Base-by-base conservation (phyloP, 2,329 filamentous ascomycete species). In the Shiraia bambusicola region DNA sequence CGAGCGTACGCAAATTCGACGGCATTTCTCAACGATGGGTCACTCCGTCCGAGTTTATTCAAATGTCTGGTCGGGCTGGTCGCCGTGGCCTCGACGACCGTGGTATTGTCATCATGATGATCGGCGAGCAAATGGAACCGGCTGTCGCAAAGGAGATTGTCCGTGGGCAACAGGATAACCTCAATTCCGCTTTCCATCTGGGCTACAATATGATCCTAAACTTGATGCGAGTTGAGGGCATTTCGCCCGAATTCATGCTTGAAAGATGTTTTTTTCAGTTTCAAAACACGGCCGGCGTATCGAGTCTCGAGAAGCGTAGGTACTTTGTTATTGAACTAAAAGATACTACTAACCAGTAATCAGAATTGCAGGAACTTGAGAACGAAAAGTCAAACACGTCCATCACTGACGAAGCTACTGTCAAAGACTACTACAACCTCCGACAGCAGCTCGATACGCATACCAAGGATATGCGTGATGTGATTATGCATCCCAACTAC, bases 151-250 rank as follows among this genome's bases (percentile, higher is more conserved):
- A 95, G 71, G 85, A 88, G 51, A 96, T 98, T 57, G 93, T 98
- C 10, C 89, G 93, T 38, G 93, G 93, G 54, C 87, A 96, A 63
- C 93, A 98, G 69, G 94, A 98, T 69, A 90, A 91, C 55, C 83
- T 98, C 22, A 97, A 97, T 71, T 97, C 93, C 3, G 93, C 93
- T 1, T 98, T 98, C 72, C 88, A 98, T 66, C 79, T 98, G 12
- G 91, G 93, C 24, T 98, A 98, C 77, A 98, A 98, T 74, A 98
- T 98, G 93, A 88, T 98, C 63, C 77, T 98, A 43, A 98, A 98
- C 64, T 73, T 98, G 47, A 85, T 97, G 69, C 82, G 93, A 70
- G 92, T 98, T n/a, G 93, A 98, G 67, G 92, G 90, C n/a, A 95
- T 98, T 36, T 97, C 91, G 7, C 93, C 94, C 2, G 92, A 98